Percentiles rank a stretch among this genome's conserved stretches.
phyloP scores from a whole-genome alignment of 345 rosid species.

The Bruguiera parviflora region DNA sequence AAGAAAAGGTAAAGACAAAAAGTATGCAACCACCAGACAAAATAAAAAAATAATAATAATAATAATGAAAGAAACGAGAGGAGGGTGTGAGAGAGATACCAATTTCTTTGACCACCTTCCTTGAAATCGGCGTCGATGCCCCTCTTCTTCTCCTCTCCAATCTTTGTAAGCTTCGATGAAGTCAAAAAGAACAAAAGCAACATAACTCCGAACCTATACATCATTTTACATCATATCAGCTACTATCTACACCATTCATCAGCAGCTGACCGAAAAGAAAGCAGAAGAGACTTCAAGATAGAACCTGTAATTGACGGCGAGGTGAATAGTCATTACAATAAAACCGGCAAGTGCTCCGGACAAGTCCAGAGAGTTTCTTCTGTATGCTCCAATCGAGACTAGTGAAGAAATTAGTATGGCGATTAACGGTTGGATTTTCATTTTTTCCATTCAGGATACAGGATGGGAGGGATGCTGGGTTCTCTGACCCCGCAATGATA shows the following conservation, averaged over 20 bases:
- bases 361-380: constrained; percentile 68
- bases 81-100: constrained; percentile 36
- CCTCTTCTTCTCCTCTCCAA: constrained; percentile 84
- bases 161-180: constrained; percentile 87
- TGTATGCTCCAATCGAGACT: constrained; percentile 63
- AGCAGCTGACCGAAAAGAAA: not conserved
- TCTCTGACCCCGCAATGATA: too few relatives aligned
- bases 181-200: constrained; percentile 72
- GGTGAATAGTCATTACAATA: constrained; percentile 65
- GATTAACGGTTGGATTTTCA: constrained; percentile 38
- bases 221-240: not conserved
- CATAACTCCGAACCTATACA: constrained; percentile 72
- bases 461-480: too few relatives aligned
- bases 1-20: too few relatives aligned
- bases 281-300: not conserved
- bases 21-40: too few relatives aligned
- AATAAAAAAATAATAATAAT: too few relatives aligned
- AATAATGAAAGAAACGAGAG: too few relatives aligned
- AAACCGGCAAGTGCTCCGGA: constrained; percentile 84
- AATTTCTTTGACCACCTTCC: constrained; percentile 93
- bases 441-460: constrained; percentile 34
- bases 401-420: constrained; percentile 49
- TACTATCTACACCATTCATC: not conserved
- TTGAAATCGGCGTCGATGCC: constrained; percentile 73
- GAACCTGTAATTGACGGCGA: constrained; percentile 70